Evolutionary conservation across 768 basidiomycete species (phyloP), one percentile per base, ranked within the genome.

Genomic region (Pulveroboletus sp.): DNA sequence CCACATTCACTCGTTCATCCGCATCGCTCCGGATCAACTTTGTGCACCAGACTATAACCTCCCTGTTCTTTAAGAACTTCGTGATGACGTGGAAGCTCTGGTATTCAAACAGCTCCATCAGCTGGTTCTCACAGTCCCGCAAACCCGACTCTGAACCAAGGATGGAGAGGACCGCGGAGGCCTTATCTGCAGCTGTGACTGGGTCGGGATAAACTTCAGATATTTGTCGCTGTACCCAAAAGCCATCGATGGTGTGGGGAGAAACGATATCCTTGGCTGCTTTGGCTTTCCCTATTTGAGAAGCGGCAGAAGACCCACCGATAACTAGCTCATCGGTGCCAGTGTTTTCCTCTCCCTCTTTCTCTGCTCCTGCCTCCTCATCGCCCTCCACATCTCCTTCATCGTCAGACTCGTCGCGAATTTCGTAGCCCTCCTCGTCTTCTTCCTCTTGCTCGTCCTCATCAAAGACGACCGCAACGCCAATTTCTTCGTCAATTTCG

Each of bases 171-270:
- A 94, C 93, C 9, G 84, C 72, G 1, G 86, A 73, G 0, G 96
- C 89, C 61, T 98, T 94, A 69, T 92, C 89, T 49, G 93, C 86
- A 3, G 93, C 89, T 14, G 92, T 96, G 60, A 93, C 86, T 2
- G 96, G 90, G 64, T 99, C 96, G 5, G 94, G 80, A 62, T 96
- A 97, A 12, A 93, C 77, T 63, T 91, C 85, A 0, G 89, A 82
- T 44, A 98, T 85, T 51, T 95, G 88, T 1, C 94, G 86, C 63
- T 99, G 96, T 0, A 99, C 91, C 94, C 94, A 99, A 82, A 98
- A 98, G 26, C 82, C 95, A 66, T 99, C 95, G 61, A 99, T 85
- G 44, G 85, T 78, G 54, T 96, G 92, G 0, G 93, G 93, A 0
- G 92, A 85, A 36, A 98, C 85, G 46, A 83, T 72, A 58, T 91